Evolutionary conservation across 371 early-diverging fungal genomes (phyloP), one percentile per base, ranked within the genome.

Genomic region (Mucor sp.): DNA sequence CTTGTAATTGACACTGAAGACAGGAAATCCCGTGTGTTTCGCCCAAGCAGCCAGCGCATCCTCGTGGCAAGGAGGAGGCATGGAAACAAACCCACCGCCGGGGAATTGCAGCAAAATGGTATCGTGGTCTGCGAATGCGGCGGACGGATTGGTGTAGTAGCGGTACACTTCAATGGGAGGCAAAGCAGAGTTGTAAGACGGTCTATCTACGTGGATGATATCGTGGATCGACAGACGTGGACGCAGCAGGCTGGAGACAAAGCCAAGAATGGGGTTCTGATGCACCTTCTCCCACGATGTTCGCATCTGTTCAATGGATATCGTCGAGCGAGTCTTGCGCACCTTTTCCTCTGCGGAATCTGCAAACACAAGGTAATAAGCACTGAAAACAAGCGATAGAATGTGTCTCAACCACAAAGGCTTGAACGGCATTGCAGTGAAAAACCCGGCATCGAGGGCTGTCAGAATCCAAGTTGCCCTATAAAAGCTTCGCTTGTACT

Each of bases 401-500:
- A 91, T 70, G 71, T 97, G 93, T 9, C 95, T 85, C 25, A 96
- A 66, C 70, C 84, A 82, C 56, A 82, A 81, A 0, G 96, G 95
- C 25, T 85, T 83, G 27, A 97, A 80, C 35, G 84, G 74, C 92
- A 95, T 94, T 11, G 96, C 95, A 3, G 97, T 96, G 72, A 95
- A 91, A 75, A 97, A 97, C 0, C 98, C 99, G 3, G 98, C 99
- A 72, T 98, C 98, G 28, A 97, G 75, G 2, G 95, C 94, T 7
- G 94, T 94, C 67, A 95, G 70, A 43, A 97, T 84, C 93, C 95
- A 96, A 1, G 96, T 91, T 2, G 95, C 96, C 23, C 99, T 89
- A 71, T 93, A 97, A 77, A 92, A 98, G 75, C 90, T 94, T 9
- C 92, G 88, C 48, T 91, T 94, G 84, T 98, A 98, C 86, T 96